Percentiles rank a stretch among this genome's conserved stretches.
Evolutionary conservation across 2,329 filamentous ascomycete species (phyloP).

Genomic region (Cryphonectria nitschkei): DNA sequence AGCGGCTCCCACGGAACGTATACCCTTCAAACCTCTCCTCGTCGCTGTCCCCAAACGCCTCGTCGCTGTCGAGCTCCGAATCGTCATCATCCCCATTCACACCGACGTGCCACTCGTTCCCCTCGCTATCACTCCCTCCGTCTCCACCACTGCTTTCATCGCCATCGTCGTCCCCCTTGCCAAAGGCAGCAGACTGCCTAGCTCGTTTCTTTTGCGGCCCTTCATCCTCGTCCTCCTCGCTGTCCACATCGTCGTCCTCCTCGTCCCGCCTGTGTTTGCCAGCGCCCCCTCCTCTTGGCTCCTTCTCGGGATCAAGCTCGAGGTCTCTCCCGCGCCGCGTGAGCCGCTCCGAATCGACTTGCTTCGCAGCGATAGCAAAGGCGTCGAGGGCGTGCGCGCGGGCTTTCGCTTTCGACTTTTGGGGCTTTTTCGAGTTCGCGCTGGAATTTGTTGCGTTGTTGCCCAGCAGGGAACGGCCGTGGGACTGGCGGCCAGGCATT

Average conservation of each 20-base stretch:
- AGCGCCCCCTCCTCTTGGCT: slow-evolving; percentile 34
- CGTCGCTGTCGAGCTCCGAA: slow-evolving; percentile 69
- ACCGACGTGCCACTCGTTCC: slow-evolving; percentile 83
- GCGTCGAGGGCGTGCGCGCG: slow-evolving; percentile 59
- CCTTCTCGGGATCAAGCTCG: slow-evolving; percentile 51
- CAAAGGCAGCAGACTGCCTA: slow-evolving; percentile 40
- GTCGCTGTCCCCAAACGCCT: slow-evolving; percentile 88
- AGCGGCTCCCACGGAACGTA: slow-evolving; percentile 54
- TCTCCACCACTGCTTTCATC: slow-evolving; percentile 64
- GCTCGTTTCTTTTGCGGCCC: slow-evolving; percentile 48
- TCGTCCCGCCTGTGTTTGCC: slow-evolving; percentile 48
- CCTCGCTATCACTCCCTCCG: slow-evolving; percentile 81
- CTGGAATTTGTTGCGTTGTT: slow-evolving; percentile 31
- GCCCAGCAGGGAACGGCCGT: slow-evolving; percentile 55
- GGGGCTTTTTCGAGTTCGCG: slow-evolving; percentile 31
- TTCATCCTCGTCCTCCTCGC: slow-evolving; percentile 68
- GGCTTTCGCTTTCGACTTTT: slow-evolving; percentile 52
- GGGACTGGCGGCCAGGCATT: slow-evolving; percentile 64
- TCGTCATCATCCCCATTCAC: slow-evolving; percentile 62
- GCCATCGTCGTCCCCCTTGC: slow-evolving; percentile 48
- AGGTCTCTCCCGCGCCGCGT: slow-evolving; percentile 49
- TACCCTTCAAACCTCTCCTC: slow-evolving; percentile 83
- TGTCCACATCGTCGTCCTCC: slow-evolving; percentile 56
- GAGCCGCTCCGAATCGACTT: slow-evolving; percentile 47
- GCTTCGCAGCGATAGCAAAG: slow-evolving; percentile 60